Evolutionary conservation across 1,284 basidiomycete genomes (phyloP).

Genomic region (Naganishia albida): DNA sequence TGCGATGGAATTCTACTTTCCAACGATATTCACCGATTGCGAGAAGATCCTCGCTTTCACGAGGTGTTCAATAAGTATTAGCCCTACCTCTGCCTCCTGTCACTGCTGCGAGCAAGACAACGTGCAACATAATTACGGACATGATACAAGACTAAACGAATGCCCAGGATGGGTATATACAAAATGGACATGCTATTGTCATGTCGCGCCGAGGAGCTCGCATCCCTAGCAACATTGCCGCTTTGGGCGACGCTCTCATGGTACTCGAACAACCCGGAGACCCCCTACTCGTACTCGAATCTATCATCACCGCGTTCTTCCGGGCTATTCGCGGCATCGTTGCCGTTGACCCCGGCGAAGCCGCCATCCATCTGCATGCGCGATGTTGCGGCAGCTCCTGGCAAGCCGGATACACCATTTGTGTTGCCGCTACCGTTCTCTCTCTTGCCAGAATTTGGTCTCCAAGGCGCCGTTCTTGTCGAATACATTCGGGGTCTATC

Average conservation of each 20-base stretch:
- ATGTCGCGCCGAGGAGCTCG: no score
- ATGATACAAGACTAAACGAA: not conserved
- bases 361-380: slow-evolving; percentile 23
- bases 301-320: slow-evolving; percentile 25
- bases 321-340: slow-evolving; percentile 19
- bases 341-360: slow-evolving; percentile 14
- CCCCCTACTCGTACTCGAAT: slow-evolving; percentile 23
- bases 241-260: no score
- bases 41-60: no score
- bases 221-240: no score
- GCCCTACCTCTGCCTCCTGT: no score
- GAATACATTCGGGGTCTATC: slow-evolving; percentile 35
- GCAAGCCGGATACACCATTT: slow-evolving; percentile 13
- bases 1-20: no score
- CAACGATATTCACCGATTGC: no score
- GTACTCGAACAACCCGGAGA: not conserved
- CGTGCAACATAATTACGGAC: not conserved
- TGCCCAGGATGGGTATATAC: no score
- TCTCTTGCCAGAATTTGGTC: slow-evolving; percentile 42
- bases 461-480: slow-evolving; percentile 48
- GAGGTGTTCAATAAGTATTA: no score
- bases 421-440: slow-evolving; percentile 16
- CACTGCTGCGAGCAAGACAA: no score
- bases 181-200: no score
- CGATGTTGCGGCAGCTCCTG: slow-evolving; percentile 14